phyloP scores from a whole-genome alignment of 495 filamentous ascomycete genomes.

The Neurospora sp. region DNA sequence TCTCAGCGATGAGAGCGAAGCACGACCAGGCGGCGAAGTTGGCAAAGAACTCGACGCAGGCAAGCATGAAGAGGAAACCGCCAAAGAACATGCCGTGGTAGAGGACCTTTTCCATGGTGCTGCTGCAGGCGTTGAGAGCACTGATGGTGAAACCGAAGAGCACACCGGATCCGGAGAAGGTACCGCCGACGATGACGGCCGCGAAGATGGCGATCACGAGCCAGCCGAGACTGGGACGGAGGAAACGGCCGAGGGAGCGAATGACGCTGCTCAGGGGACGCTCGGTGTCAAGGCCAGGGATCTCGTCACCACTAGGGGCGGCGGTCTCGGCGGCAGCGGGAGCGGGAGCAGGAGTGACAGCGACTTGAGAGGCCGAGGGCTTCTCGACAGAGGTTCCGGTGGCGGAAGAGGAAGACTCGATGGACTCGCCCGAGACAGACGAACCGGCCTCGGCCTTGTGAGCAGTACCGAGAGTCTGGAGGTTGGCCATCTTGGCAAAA shows the following conservation, averaged over 20 bases:
- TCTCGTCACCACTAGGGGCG: conserved; percentile 20
- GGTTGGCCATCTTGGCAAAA: conserved; percentile 39
- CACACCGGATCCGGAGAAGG: conserved; percentile 19
- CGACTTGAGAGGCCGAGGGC: conserved; percentile 13
- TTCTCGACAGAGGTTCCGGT: conserved; percentile 30
- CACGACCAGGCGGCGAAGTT: conserved; percentile 52
- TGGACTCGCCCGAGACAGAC: conserved; percentile 4
- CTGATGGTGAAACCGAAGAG: conserved; percentile 18
- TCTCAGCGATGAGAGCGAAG: conserved; percentile 66
- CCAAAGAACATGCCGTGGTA: conserved; percentile 72
- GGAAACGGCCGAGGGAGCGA: neutral
- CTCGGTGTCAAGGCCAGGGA: conserved; percentile 20
- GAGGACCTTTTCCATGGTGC: conserved; percentile 30
- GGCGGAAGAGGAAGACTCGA: neutral
- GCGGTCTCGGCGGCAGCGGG: neutral
- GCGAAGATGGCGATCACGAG: conserved; percentile 4
- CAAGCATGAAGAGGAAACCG: conserved; percentile 82
- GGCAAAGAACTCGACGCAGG: conserved; percentile 57
- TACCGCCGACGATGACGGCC: conserved; percentile 8
- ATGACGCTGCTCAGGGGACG: conserved; percentile 6
- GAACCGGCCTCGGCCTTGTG: neutral
- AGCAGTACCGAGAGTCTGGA: conserved; percentile 32
- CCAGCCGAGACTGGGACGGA: conserved; percentile 5
- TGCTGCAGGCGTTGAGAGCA: conserved; percentile 22
- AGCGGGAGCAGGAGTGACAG: neutral